phyloP scores from a whole-genome alignment of 495 filamentous ascomycete genomes.

The Apiosordaria backusii region DNA sequence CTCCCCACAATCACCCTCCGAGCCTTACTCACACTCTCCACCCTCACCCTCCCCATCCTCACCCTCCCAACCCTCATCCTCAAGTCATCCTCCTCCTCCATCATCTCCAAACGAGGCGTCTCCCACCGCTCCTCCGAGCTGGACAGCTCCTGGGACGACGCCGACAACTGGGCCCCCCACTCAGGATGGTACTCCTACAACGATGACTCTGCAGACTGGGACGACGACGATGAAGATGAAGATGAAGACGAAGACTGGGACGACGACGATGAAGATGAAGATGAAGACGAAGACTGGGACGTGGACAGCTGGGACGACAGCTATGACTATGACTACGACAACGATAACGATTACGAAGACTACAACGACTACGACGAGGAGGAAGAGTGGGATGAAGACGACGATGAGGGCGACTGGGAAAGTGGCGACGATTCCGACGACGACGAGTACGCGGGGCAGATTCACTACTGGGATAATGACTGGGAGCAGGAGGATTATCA shows the following conservation, averaged over 20 bases:
- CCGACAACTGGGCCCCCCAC: background rate
- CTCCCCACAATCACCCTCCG: background rate
- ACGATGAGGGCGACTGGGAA: background rate
- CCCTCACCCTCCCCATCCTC: background rate
- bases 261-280: background rate
- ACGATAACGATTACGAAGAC: background rate
- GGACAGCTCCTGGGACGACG: background rate
- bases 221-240: background rate
- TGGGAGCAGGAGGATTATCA: background rate
- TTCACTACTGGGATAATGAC: background rate
- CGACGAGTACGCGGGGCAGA: background rate
- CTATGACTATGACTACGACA: background rate
- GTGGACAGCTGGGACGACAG: background rate
- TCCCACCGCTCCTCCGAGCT: background rate
- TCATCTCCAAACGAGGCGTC: background rate
- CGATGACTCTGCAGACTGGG: too few species aligned
- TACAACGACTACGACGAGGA: background rate
- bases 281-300: background rate
- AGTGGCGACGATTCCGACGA: background rate
- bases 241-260: background rate
- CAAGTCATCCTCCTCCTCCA: too few species aligned
- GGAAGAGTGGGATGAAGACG: background rate
- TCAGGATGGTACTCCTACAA: background rate
- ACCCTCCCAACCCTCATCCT: background rate
- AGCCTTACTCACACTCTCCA: background rate